Conservation (phyloP, 768 basidiomycete genomes). For the Rhodotorula kratochvilovae region DNA sequence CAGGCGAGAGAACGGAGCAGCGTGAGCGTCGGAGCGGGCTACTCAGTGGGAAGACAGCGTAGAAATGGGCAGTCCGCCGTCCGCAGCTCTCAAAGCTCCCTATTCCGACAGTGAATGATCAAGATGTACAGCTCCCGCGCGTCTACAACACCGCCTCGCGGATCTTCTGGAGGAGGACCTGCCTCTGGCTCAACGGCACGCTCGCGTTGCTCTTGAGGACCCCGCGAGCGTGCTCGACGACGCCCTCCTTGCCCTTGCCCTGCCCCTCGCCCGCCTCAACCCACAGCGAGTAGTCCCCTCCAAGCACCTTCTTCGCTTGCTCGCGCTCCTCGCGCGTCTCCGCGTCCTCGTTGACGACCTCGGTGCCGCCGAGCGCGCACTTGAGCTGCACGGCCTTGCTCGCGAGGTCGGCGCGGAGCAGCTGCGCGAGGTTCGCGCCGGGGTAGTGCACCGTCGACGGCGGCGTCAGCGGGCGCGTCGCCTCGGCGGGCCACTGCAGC, state of each 20-base stretch:
- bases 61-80: no score
- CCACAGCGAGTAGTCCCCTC: constrained; percentile 29
- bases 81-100: no score
- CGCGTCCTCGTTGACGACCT: constrained; percentile 12
- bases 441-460: constrained; percentile 5
- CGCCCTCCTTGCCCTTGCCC: background rate
- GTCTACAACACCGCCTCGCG: constrained; percentile 11
- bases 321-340: constrained; percentile 10
- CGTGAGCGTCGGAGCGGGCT: no score
- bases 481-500: constrained; percentile 7
- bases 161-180: constrained; percentile 18
- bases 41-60: no score
- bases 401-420: constrained; percentile 16
- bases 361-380: constrained; percentile 3
- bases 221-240: constrained; percentile 15
- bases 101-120: no score
- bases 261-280: background rate
- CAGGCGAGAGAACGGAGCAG: no score
- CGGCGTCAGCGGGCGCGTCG: constrained; percentile 7
- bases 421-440: constrained; percentile 15
- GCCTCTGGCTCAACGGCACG: constrained; percentile 7
- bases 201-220: constrained; percentile 13
- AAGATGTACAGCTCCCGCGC: no score
- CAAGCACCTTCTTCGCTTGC: constrained; percentile 15
- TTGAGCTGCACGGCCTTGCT: constrained; percentile 3